phyloP scores from a whole-genome alignment of 1,139 yeast species.

The Pichia sp. region DNA sequence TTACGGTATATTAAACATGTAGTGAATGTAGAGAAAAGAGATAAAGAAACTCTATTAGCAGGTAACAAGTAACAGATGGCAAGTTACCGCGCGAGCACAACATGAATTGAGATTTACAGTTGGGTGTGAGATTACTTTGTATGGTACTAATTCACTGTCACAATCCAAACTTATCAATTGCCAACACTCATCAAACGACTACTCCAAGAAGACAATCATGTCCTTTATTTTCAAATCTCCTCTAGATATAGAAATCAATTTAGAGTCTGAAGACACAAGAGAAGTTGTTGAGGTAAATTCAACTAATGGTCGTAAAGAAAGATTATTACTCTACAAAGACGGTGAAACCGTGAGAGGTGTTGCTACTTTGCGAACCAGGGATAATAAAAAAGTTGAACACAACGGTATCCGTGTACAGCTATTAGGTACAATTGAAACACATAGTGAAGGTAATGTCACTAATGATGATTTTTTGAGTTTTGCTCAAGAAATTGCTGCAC shows the following conservation, averaged over 20 bases:
- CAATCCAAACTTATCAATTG: no score
- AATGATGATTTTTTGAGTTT: slow-evolving; percentile 77
- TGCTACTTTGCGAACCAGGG: slow-evolving; percentile 81
- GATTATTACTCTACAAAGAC: slow-evolving; percentile 76
- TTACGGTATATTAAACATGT: no score
- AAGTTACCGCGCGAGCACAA: no score
- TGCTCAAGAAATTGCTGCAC: slow-evolving; percentile 90
- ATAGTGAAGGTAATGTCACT: slow-evolving; percentile 33
- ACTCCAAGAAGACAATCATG: slow-evolving; percentile 18
- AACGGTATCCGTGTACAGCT: slow-evolving; percentile 83
- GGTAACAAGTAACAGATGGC: no score
- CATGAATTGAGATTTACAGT: no score
- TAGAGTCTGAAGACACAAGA: slow-evolving; percentile 78
- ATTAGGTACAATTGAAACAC: slow-evolving; percentile 74
- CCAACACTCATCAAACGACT: no score
- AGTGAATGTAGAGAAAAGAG: no score
- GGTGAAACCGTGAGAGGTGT: slow-evolving; percentile 88
- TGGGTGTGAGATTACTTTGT: no score
- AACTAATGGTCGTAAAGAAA: slow-evolving; percentile 62
- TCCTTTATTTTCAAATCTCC: slow-evolving; percentile 85
- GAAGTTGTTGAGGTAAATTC: slow-evolving; percentile 64
- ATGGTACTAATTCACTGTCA: no score
- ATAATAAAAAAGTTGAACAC: slow-evolving; percentile 87
- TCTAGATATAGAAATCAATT: slow-evolving; percentile 80
- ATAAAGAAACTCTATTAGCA: no score